Evolutionary conservation across 805 yeast species (phyloP), one percentile per base, ranked within the genome.

Genomic region (Kuraishia piskuri): DNA sequence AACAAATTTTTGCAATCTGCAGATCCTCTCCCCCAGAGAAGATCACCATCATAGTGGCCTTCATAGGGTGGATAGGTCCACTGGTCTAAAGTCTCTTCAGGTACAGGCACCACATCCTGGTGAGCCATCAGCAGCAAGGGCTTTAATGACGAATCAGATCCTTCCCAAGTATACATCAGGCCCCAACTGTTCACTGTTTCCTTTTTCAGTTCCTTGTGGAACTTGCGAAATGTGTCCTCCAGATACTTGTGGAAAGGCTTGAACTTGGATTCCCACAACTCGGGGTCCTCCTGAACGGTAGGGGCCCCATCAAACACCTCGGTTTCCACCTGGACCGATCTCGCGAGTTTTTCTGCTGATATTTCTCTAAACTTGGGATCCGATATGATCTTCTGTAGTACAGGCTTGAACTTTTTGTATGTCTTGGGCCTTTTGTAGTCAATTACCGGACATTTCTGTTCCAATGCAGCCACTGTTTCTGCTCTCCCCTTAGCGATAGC

Each of bases 291-390:
- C 14, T 67, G 72, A 7, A 78, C 77, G 52, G 63, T 62, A 10
- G 53, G 53, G 56, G 56, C 53, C 24, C 70, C 74, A 58, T 78
- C 82, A 48, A 57, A 66, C 21, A 78, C 67, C 55, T 72, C 75
- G 8, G 88, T 82, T 54, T 78, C 79, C 51, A 80, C 69, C 58
- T 75, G 72, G 21, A 82, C 72, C 0, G 86, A 81, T 2, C 74
- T 76, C 0, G 78, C 58, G 37, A 82, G 69, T 54, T 73, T 73
- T 8, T 60, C 57, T 14, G 74, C 75, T 0, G 83, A 74, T 7
- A 57, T 53, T 23, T 63, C 50, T 26, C 69, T 63, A 57, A 68
- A 76, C 0, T 52, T 50, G 14, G 69, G 68, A 54, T 71, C 77
- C 24, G 66, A 50, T 14, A 75, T 59, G 20, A 77, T 74, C 36